Evolutionary conservation across 352 stramenopile genomes (phyloP), one percentile per base, ranked within the genome.

Genomic region (Globisporangium sylvaticum): DNA sequence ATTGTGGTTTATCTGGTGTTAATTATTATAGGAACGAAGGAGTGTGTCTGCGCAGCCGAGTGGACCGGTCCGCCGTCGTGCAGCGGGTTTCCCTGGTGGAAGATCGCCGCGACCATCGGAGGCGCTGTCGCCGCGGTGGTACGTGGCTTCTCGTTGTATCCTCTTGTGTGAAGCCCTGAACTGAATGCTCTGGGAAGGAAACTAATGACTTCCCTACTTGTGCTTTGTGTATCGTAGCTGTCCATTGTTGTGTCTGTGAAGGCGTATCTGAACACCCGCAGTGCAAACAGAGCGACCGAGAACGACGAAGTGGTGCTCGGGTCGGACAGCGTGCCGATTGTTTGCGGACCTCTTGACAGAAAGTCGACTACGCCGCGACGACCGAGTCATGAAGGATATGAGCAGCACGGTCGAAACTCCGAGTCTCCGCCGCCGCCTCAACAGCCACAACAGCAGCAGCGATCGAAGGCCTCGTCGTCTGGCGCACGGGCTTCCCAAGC

Each of bases 21-120:
- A 20, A 44, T 20, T 3, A 15, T n/a, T 29, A 31, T 32, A 69
- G 64, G 72, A 27, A 73, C 71, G 39, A 64, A 77, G 52, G 58
- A 59, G 31, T 87, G 78, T 55, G 70, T 77, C 18, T 87, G 78
- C 34, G 74, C 74, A 3, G 69, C 74, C 2, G 78, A 87, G 52
- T 87, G 78, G 78, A 72, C 64, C 0, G 74, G 76, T 31, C 69
- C 78, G 2, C 78, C 78, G 18, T 70, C 74, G 2, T 87, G 78
- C 44, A 39, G 50, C 3, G 72, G 74, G 3, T 81, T 70, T 32
- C 76, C 78, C 14, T 76, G 76, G 68, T 87, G 78, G 78, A 87
- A 87, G 62, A 81, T 70, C 25, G 61, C 76, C 22, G 66, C 69
- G 6, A 84, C 78, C 3, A 66, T 82, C 46, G 76, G 70, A 22